Base-by-base conservation (phyloP, 2,329 filamentous ascomycete species). In the Aspergillus fumigatus region DNA sequence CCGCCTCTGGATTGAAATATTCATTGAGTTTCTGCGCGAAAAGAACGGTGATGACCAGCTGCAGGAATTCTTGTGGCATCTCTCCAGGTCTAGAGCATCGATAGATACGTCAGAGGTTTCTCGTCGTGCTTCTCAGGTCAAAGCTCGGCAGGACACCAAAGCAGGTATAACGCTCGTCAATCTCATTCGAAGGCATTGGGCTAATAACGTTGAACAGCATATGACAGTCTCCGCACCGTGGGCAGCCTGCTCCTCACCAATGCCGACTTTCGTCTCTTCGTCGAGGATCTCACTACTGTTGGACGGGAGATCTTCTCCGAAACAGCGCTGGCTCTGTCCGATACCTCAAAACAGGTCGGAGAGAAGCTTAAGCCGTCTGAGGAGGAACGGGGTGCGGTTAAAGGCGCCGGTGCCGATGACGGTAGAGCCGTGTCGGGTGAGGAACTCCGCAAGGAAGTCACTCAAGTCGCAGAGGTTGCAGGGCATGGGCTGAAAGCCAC, bases 41-140 rank as follows among this genome's bases (percentile, higher is more conserved):
- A 97, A 97, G 78, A 97, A 97, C 72, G 78, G 80, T 59, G 75
- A 84, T 17, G 91, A 97, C 73, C 88, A 96, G 71, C 84, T 97
- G 19, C 93, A 97, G 72, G 90, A 97, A 66, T 89, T 97, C 61
- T 80, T 96, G 41, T 97, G 92, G 92, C 92, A 88, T 65, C 73
- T 96, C 49, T 79, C 85, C 60, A 88, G 89, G 69, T 87, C 90
- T n/a, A 83, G 84, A 35, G 77, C 94, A 5, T 83, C 83, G 1
- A 74, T 93, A 3, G 86, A 92, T 64, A 79, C 85, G 1, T 79
- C 84, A 19, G 82, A 89, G 58, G 76, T 92, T 48, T 80, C 82
- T 2, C 75, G 80, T 41, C 81, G 82, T 50, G 88, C 85, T 3
- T 80, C 80, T 50, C 82, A 81, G 62, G 83, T 83, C 19, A 89